Percentiles rank a stretch among this genome's conserved stretches.
phyloP scores from a whole-genome alignment of 129 eudicot species.

The Artemisia argyi region DNA sequence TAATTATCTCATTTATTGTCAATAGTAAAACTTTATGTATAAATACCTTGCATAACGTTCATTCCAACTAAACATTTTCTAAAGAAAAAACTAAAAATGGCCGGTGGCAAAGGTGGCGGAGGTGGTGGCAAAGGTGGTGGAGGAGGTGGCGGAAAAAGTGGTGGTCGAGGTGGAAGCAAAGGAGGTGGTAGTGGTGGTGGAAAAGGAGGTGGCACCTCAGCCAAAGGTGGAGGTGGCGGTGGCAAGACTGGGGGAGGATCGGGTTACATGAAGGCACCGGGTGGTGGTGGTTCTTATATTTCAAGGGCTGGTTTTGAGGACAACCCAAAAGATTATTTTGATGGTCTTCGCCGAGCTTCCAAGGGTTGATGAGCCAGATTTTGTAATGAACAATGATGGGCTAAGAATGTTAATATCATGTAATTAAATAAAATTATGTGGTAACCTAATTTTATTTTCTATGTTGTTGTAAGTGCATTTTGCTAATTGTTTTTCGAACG shows the following conservation, averaged over 20 bases:
- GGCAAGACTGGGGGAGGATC: conserved; percentile 3
- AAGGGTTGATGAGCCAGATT: background rate
- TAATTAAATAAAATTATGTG: too few species aligned
- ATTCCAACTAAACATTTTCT: too few species aligned
- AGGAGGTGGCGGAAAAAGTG: background rate
- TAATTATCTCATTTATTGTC: too few species aligned
- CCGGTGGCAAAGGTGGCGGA: conserved; percentile 13
- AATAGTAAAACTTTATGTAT: too few species aligned
- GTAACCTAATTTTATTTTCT: too few species aligned
- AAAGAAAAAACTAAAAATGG: conserved; percentile 1
- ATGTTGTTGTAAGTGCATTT: too few species aligned
- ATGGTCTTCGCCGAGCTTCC: conserved; percentile 1
- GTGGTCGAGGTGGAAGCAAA: background rate
- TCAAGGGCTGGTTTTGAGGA: conserved; percentile 29
- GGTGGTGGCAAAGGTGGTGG: background rate
- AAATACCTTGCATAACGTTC: too few species aligned
- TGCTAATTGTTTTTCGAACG: too few species aligned
- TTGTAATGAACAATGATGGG: background rate
- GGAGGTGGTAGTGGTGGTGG: background rate
- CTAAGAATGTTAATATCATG: background rate
- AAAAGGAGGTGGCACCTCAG: background rate
- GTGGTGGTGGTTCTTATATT: conserved; percentile 18
- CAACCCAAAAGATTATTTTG: conserved; percentile 14
- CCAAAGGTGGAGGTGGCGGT: conserved; percentile 1
- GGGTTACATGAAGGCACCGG: conserved; percentile 19